phyloP scores from a whole-genome alignment of 257 asterid genomes.

The Nicotiana tabacum region DNA sequence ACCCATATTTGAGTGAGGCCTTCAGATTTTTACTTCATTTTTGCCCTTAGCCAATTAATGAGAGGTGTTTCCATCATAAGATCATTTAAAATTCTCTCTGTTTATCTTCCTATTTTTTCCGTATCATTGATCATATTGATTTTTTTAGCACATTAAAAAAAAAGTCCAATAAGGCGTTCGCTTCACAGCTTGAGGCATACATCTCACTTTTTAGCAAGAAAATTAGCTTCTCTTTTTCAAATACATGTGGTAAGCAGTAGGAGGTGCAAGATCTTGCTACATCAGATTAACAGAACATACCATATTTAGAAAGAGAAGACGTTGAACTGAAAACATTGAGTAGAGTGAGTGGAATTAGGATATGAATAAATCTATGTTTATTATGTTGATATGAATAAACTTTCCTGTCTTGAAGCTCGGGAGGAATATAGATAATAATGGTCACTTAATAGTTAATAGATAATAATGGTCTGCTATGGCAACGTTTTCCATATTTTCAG shows the following conservation, averaged over 20 bases:
- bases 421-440: not conserved
- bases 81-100: not conserved
- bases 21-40: not conserved
- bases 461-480: not conserved
- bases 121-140: not conserved
- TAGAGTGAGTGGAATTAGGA: not conserved
- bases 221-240: not conserved
- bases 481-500: not conserved
- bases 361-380: not conserved
- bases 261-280: not conserved
- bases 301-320: not conserved
- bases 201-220: not conserved
- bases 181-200: not conserved
- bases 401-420: not conserved
- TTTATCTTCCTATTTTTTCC: not conserved
- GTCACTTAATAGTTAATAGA: not conserved
- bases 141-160: not conserved
- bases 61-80: not conserved
- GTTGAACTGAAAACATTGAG: not conserved
- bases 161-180: not conserved
- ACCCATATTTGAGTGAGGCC: not conserved
- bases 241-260: not conserved
- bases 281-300: not conserved
- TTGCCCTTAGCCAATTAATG: not conserved
- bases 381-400: not conserved